Evolutionary conservation across 352 stramenopile species (phyloP), one percentile per base, ranked within the genome.

Genomic region (Pythium aphanidermatum): DNA sequence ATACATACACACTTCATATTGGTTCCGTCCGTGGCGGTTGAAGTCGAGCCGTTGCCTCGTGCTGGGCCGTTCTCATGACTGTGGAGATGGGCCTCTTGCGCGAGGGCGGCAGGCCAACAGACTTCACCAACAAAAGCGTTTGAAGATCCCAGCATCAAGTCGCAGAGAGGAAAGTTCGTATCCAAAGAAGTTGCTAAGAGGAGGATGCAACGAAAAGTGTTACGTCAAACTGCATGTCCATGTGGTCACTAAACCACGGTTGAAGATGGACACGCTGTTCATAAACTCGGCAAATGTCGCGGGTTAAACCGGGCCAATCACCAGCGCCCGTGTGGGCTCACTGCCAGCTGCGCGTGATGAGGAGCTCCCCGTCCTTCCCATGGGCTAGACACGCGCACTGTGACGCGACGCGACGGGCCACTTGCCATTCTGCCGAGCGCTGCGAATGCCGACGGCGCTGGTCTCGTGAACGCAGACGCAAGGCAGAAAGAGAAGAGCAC

Each of bases 221-320:
- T n/a, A n/a, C n/a, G n/a, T n/a, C n/a, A n/a, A n/a, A n/a, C n/a
- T n/a, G n/a, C n/a, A n/a, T n/a, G n/a, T n/a, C n/a, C n/a, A n/a
- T n/a, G n/a, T n/a, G 24, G 24, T 33, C 39, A 46, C 39, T 46
- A 35, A 46, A 21, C n/a, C n/a, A 29, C 3, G 41, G 41, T n/a
- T n/a, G n/a, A n/a, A 38, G 21, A 27, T 20, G 14, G 16, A 28
- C 16, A 20, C 16, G 16, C 41, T 38, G 38, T 14, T 40, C 43
- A 51, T 51, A 51, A 42, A 51, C n/a, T 20, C 32, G 17, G 43
- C 30, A 14, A 41, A 40, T n/a, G 31, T 19, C 32, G 33, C 35
- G 33, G 35, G 45, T 52, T 52, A 52, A 52, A 52, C 23, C 34
- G 14, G 45, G 10, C 45, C 45, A 52, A 52, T 52, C 45, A 52